Base-by-base conservation (phyloP, 495 filamentous ascomycete genomes). In the Daldinia grandis region DNA sequence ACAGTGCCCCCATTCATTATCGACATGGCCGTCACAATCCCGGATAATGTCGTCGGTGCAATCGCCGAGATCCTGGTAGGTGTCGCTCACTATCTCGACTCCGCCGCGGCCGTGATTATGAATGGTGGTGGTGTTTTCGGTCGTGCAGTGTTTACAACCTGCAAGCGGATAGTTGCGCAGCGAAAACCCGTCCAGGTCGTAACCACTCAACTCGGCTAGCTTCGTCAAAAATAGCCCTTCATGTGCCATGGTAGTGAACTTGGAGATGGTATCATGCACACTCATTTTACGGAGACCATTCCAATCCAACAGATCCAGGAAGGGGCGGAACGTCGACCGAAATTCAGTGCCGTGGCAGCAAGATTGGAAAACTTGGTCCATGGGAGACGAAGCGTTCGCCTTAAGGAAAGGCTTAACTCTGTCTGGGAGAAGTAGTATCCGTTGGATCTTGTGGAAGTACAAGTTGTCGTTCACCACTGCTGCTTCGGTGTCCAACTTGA, bases 31-130 rank as follows among this genome's bases (percentile, higher is more conserved):
- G n/a, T 17, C 38, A 40, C 8, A 8, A 40, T 14, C 7, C 15
- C 17, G 15, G 50, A 30, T n/a, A 5, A 24, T 1, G 17, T 28
- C 1, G 31, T 7, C 12, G 2, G 3, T 3, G n/a, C 53, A 30
- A 37, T 15, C 6, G 12, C 58, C 62, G 17, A 71, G 51, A 9
- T 67, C 37, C 35, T 71, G 69, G 63, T 28, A 71, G 42, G 38
- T 44, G 44, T 71, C 69, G 14, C 49, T 6, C 5, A 71, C 28
- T 5, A 71, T 63, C 53, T 71, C 69, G 44, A 71, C 63, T 1
- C 69, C 69, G 5, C 14, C 54, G 19, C 58, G 63, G 28, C 69
- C 63, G 47, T 71, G 69, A 19, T 63, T 71, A 19, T 71, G 69
- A 14, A 71, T 55, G 5, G 63, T 67, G n/a, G 66, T 24, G 1